Evolutionary conservation across 148 eudicot species (phyloP), one percentile per base, ranked within the genome.

Genomic region (Camellia sinensis): DNA sequence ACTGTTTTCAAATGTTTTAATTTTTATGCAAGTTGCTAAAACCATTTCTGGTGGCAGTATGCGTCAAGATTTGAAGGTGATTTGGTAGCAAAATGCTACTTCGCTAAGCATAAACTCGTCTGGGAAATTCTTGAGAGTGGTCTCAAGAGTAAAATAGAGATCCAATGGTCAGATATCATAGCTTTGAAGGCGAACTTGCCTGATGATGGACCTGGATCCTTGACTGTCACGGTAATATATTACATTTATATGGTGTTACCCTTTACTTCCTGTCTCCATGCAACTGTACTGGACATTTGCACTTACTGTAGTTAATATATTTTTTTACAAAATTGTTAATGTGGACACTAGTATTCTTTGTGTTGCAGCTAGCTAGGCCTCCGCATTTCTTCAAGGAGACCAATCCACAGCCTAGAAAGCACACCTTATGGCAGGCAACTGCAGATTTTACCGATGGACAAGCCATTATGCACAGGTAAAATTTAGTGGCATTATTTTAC

Each of bases 61-160:
- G 80, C 78, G 76, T 91, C 98, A 43, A 91, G 80, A 78, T 85
- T 87, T 73, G 97, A 92, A 85, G 97, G 97, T 71, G 99, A 94
- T 87, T 87, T 97, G 72, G 95, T 97, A 70, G 98, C 95, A 46
- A 97, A 97, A 85, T 97, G 99, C 87, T 97, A 94, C 87, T 97
- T 92, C 85, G 97, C 97, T 6, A 97, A 94, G 85, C 94, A 92
- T 76, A 97, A 97, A 82, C 92, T 97, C 70, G 98, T 97, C 2
- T 97, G 99, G 99, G 99, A 97, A 87, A 84, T 94, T 77, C 94
- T 94, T 80, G 91, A 94, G 4, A 91, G 92, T 81, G 98, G 98
- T 50, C 90, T 94, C 44, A 97, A 97, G 89, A 91, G 89, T 86
- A 97, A 94, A 77, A 91, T 97, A 67, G 99, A 97, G 86, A 86